Evolutionary conservation across 345 rosid genomes (phyloP), one percentile per base, ranked within the genome.

Genomic region (Eucalyptus cloeziana): DNA sequence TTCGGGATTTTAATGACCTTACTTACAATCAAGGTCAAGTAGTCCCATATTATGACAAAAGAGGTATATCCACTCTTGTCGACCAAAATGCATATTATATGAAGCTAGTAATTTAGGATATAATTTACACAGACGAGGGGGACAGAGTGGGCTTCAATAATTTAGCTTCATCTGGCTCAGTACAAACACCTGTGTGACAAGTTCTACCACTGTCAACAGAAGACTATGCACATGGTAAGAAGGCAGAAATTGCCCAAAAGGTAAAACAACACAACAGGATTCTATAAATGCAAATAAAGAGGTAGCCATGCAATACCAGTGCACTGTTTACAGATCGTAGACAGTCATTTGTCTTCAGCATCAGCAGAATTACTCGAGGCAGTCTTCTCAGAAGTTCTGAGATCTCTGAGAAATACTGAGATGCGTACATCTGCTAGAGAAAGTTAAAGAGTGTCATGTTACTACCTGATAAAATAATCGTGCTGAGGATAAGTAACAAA

Each of bases 261-360:
- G 64, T 22, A 47, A 37, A 88, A 76, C 24, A 60, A 15, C 24
- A 86, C 22, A 10, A 86, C 86, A 25, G 85, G 76, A 87, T 87
- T 49, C 79, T 88, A 88, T 33, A 51, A 51, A 81, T 37, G 76
- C 69, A 44, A 27, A 49, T 86, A 58, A 86, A 51, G 67, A 52
- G 76, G 81, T 21, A 76, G 83, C 47, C 83, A 76, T 24, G 87
- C 49, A 80, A 81, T 94, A 96, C 98, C 95, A 97, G 94, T 88
- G 94, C 92, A 71, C 93, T 96, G 90, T 96, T 97, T 33, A 97
- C 99, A 3, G 99, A 91, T 92, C 98, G 94, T 87, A 97, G 94
- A 91, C 99, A 97, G 92, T 97, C 99, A 89, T 97, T 97, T 80
- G 99, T 97, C 93, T 97, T 96, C 93, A 97, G 93, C 98, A 96